A percentile compares a stretch with the other conserved stretches of the same genome.
These are phyloP conservation scores for Talaromyces islandicus DNA, from an alignment of 2,329 filamentous ascomycete species.

Conservation along the genomic window DNA sequence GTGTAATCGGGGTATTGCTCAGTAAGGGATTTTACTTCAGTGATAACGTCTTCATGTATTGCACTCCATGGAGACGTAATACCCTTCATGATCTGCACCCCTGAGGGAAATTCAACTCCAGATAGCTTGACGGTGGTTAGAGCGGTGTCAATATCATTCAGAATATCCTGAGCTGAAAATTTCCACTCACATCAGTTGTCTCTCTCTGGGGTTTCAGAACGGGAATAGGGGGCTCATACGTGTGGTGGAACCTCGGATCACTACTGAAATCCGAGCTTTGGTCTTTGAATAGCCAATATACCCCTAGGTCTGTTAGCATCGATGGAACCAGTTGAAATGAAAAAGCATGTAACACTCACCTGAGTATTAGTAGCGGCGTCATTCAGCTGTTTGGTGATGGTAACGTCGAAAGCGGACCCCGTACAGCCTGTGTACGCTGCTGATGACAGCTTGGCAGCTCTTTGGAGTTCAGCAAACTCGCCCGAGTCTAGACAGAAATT, in stretches of 20 bases:
- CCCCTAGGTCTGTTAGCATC: conserved; percentile 13
- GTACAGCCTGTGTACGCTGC: too few relatives aligned
- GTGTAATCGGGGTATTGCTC: conserved; percentile 22
- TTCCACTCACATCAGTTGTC: conserved; percentile 6
- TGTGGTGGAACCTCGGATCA: conserved; percentile 26
- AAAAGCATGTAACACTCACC: conserved; percentile 3
- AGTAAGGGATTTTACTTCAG: conserved; percentile 21
- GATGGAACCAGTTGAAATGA: not conserved
- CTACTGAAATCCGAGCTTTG: conserved; percentile 22
- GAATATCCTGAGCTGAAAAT: not conserved
- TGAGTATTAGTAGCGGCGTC: conserved; percentile 20
- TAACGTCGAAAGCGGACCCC: conserved; percentile 22
- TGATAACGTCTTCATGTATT: conserved; percentile 23
- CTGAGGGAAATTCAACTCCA: conserved; percentile 22
- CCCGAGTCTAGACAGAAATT: conserved; percentile 12
- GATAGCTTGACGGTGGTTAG: conserved; percentile 14
- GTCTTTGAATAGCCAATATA: conserved; percentile 22
- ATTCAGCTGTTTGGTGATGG: conserved; percentile 22
- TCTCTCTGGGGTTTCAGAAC: not conserved
- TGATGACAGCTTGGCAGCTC: too few relatives aligned
- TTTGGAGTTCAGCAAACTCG: conserved; percentile 16
- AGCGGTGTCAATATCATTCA: too few relatives aligned
- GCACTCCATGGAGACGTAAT: conserved; percentile 22
- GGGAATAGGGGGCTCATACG: conserved; percentile 10
- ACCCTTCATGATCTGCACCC: conserved; percentile 22